A percentile compares a stretch with the other conserved stretches of the same genome.
phyloP scores from a whole-genome alignment of 352 stramenopile genomes.

The Globisporangium spiculum region DNA sequence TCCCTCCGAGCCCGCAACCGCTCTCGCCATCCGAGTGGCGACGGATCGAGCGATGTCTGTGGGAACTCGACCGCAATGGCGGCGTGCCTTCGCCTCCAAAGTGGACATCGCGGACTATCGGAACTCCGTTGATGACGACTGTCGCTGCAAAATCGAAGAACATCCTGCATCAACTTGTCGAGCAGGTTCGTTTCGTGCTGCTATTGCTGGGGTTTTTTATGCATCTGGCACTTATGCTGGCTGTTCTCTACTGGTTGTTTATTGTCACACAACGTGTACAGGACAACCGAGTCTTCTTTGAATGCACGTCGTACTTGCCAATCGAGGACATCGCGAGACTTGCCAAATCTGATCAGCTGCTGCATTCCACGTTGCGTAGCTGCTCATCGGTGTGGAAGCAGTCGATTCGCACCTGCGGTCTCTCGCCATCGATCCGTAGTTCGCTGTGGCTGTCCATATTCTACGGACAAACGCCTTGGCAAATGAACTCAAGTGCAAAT shows the following conservation, averaged over 20 bases:
- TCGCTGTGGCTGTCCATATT: constrained; percentile 65
- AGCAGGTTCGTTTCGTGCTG: background rate
- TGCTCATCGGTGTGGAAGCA: constrained; percentile 74
- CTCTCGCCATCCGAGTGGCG: constrained; percentile 41
- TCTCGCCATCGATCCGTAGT: constrained; percentile 44
- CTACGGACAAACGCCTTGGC: constrained; percentile 59
- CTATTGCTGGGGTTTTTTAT: too few relatives aligned
- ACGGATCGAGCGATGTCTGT: constrained; percentile 54
- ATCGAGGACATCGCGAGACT: constrained; percentile 46
- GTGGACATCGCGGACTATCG: background rate
- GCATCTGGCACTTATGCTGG: background rate
- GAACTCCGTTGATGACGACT: background rate
- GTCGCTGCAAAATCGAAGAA: background rate
- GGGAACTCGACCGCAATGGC: constrained; percentile 45
- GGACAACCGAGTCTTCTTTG: constrained; percentile 32
- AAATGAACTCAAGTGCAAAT: background rate
- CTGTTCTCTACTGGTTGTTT: background rate
- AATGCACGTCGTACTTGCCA: constrained; percentile 41
- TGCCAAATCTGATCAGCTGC: constrained; percentile 25
- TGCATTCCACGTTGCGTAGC: constrained; percentile 19
- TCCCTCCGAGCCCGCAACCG: constrained; percentile 5
- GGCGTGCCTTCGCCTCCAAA: constrained; percentile 8
- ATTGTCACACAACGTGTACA: constrained; percentile 8
- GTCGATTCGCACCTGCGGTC: constrained; percentile 51
- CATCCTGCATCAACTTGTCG: constrained; percentile 1